Evolutionary conservation across 2,329 filamentous ascomycete genomes (phyloP).

Genomic region (Cladosporium sp.): DNA sequence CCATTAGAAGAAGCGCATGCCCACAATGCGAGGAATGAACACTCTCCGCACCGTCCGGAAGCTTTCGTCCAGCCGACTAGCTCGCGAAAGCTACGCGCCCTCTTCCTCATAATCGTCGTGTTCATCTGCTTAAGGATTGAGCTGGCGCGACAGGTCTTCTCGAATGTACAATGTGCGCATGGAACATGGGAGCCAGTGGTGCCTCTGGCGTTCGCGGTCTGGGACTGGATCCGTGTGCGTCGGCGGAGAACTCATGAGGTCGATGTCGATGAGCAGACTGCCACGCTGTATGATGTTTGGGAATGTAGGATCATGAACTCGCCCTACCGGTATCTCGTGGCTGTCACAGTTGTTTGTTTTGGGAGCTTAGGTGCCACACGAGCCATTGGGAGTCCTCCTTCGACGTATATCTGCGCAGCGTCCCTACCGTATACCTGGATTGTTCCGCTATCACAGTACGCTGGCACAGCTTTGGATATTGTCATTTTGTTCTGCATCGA

Average conservation of each 20-base stretch:
- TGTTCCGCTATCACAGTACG: slow-evolving; percentile 35
- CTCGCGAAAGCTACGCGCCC: slow-evolving; percentile 24
- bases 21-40: slow-evolving; percentile 15
- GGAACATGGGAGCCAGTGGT: slow-evolving; percentile 26
- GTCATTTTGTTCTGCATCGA: slow-evolving; percentile 34
- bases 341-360: slow-evolving; percentile 34
- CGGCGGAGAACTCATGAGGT: slow-evolving; percentile 14
- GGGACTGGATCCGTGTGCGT: slow-evolving; percentile 24
- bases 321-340: slow-evolving; percentile 35
- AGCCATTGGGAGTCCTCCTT: slow-evolving; percentile 34
- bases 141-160: slow-evolving; percentile 37
- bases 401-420: slow-evolving; percentile 48
- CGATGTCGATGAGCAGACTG: slow-evolving; percentile 19
- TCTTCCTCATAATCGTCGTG: slow-evolving; percentile 26
- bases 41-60: slow-evolving; percentile 17
- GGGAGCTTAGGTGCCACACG: slow-evolving; percentile 35
- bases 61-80: slow-evolving; percentile 23
- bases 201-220: slow-evolving; percentile 25
- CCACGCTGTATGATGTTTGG: slow-evolving; percentile 30
- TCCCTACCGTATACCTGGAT: slow-evolving; percentile 30
- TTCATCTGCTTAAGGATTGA: slow-evolving; percentile 33
- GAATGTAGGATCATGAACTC: slow-evolving; percentile 30
- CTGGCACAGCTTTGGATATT: slow-evolving; percentile 39
- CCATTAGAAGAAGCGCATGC: slow-evolving; percentile 27
- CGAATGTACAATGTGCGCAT: slow-evolving; percentile 40